Evolutionary conservation across 768 basidiomycete genomes (phyloP).

Genomic region (Glaciozyma antarctica): DNA sequence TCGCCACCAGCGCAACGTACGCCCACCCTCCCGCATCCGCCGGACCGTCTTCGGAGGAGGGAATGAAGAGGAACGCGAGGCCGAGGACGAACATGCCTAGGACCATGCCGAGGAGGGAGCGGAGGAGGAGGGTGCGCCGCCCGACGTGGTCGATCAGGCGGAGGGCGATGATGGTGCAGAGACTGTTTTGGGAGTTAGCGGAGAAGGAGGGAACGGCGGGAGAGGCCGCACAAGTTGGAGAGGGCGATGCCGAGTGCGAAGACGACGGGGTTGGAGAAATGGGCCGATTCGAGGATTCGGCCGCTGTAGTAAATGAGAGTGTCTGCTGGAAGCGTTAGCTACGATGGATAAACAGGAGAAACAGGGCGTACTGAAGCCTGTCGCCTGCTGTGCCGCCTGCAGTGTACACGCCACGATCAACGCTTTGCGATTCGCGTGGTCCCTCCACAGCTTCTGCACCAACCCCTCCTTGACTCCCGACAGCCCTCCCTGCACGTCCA

Average conservation of each 20-base stretch:
- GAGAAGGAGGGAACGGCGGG: not conserved
- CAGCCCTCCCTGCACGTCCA: not conserved
- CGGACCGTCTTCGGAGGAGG: not conserved
- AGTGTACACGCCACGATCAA: constrained; percentile 24
- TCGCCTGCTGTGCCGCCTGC: constrained; percentile 26
- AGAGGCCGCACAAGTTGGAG: constrained; percentile 16
- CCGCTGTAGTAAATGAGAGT: constrained; percentile 4
- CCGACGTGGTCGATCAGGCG: constrained; percentile 24
- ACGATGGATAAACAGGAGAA: too few species aligned
- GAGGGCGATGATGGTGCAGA: constrained; percentile 27
- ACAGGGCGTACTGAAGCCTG: constrained; percentile 26
- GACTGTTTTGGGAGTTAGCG: not conserved
- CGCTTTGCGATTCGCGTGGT: constrained; percentile 18
- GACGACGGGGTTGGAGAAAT: constrained; percentile 14
- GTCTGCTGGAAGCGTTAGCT: not conserved
- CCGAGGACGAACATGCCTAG: constrained; percentile 20
- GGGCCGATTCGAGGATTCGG: constrained; percentile 22
- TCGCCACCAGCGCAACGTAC: constrained; percentile 10
- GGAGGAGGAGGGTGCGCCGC: constrained; percentile 16
- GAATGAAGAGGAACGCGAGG: constrained; percentile 26
- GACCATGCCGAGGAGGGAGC: constrained; percentile 26
- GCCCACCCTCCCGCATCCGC: not conserved
- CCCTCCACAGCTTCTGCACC: constrained; percentile 6
- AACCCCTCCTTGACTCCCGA: not conserved
- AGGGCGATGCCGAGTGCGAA: constrained; percentile 30